Percentiles rank a stretch among this genome's conserved stretches.
Evolutionary conservation across 176 grass and related monocot species (phyloP).

Genomic region (Zea mays): Zm-B73-REFERENCE-NAM-5.0 NC_050096.1:304907001-304907500

Average conservation of each 20-base stretch:
- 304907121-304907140: not conserved
- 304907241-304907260: constrained; percentile 1
- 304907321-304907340: too few relatives aligned
- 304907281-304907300: not conserved
- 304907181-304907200: not conserved
- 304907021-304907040: not conserved
- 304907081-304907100: not conserved
- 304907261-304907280: not conserved
- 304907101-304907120: not conserved
- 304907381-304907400: too few relatives aligned
- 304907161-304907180: not conserved
- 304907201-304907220: not conserved
- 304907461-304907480: too few relatives aligned
- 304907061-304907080: not conserved
- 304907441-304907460: too few relatives aligned
- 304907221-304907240: not conserved
- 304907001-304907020: not conserved
- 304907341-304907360: too few relatives aligned
- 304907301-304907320: too few relatives aligned
- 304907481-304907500: too few relatives aligned
- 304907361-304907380: too few relatives aligned
- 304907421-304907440: too few relatives aligned
- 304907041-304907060: not conserved
- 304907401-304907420: too few relatives aligned
- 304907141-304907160: not conserved